These are phyloP conservation scores for Nicotiana attenuata DNA, from an alignment of 257 asterid species.

Conservation along the genomic window DNA sequence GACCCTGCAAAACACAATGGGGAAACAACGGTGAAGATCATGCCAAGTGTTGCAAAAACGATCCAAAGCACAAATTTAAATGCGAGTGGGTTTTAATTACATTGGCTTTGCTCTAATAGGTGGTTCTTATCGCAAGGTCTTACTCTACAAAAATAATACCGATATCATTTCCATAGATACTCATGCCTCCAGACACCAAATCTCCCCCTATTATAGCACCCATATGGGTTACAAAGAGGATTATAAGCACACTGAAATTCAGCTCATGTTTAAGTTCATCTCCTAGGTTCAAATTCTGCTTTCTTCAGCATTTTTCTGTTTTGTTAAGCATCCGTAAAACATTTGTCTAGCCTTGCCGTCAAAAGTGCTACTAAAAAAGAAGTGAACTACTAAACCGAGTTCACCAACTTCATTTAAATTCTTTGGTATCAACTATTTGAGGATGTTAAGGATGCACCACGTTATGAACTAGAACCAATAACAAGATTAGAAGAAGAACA, in stretches of 20 bases:
- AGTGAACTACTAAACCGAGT: not conserved
- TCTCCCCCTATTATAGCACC: not conserved
- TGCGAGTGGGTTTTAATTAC: not conserved
- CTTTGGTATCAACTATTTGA: not conserved
- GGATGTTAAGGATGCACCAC: not conserved
- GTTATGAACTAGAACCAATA: not conserved
- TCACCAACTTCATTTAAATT: not conserved
- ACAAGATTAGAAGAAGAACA: not conserved
- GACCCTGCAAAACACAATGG: conserved; percentile 3
- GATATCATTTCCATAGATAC: not conserved
- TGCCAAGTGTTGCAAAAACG: not conserved
- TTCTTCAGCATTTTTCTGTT: not conserved
- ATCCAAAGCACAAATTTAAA: not conserved
- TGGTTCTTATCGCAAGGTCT: not conserved
- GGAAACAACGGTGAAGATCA: not conserved
- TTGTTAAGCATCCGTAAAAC: not conserved
- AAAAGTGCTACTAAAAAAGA: not conserved
- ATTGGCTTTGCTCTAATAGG: not conserved
- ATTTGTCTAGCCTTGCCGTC: not conserved
- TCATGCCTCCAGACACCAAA: not conserved
- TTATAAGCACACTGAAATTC: not conserved
- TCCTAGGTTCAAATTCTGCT: not conserved
- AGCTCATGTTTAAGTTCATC: not conserved
- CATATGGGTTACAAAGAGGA: not conserved
- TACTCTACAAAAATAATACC: not conserved